A percentile compares a stretch with the other conserved stretches of the same genome.
phyloP scores from a whole-genome alignment of 139 green algal species.

The Closterium sp. region DNA sequence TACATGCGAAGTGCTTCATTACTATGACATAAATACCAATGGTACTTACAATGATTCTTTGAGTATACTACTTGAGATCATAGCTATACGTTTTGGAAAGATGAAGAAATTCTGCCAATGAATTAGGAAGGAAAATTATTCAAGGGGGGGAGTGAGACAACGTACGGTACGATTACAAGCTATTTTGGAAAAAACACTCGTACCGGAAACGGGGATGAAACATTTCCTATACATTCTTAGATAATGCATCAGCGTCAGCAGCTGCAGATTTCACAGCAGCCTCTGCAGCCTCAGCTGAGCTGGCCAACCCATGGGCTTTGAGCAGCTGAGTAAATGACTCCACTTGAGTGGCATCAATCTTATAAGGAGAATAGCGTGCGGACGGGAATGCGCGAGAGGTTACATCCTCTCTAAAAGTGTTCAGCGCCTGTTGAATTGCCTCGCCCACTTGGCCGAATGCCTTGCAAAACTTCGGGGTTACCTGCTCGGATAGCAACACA shows the following conservation, averaged over 20 bases:
- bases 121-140: too few relatives aligned
- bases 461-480: conserved; percentile 99
- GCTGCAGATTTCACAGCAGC: background rate
- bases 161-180: too few relatives aligned
- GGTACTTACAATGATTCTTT: too few relatives aligned
- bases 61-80: too few relatives aligned
- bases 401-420: conserved; percentile 80
- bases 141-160: too few relatives aligned
- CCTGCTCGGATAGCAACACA: conserved; percentile 38
- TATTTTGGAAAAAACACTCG: too few relatives aligned
- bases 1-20: too few relatives aligned
- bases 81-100: too few relatives aligned
- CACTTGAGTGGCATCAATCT: conserved; percentile 11
- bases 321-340: background rate
- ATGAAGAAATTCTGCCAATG: too few relatives aligned
- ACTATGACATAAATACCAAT: too few relatives aligned
- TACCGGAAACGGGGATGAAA: too few relatives aligned
- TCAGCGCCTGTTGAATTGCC: conserved; percentile 71
- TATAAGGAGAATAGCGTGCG: conserved; percentile 78
- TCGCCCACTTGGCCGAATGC: conserved; percentile 82
- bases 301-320: background rate
- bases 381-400: conserved; percentile 67
- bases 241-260: background rate
- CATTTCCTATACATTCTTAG: background rate
- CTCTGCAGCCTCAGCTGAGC: background rate